Percentiles rank a stretch among this genome's conserved stretches.
Conservation (phyloP, 352 stramenopile genomes). For the Phytopythium ostracodes region DNA sequence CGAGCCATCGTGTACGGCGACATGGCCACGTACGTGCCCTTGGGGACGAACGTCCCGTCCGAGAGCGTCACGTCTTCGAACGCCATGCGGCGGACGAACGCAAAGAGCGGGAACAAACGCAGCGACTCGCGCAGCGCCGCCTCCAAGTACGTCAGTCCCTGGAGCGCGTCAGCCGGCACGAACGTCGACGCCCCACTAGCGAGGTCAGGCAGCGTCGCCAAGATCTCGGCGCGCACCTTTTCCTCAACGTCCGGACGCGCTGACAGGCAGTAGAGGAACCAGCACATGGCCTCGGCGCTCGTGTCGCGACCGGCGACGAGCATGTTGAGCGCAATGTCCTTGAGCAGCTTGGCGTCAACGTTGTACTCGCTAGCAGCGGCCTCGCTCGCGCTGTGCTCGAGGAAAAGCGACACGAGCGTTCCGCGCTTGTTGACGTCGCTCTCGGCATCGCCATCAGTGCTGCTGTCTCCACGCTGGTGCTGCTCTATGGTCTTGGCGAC, state of each 20-base stretch:
- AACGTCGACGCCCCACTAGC: not conserved
- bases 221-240: conserved; percentile 24
- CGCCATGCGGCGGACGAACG: conserved; percentile 22
- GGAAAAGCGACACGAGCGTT: conserved; percentile 9
- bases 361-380: conserved; percentile 1
- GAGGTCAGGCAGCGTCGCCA: conserved; percentile 12
- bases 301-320: conserved; percentile 71
- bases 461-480: conserved; percentile 5
- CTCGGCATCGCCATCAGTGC: not conserved
- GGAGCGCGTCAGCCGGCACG: conserved; percentile 7
- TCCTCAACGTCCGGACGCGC: conserved; percentile 29
- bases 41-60: conserved; percentile 36
- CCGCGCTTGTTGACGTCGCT: not conserved
- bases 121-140: conserved; percentile 30
- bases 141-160: conserved; percentile 14
- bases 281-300: conserved; percentile 51
- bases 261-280: conserved; percentile 43
- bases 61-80: conserved; percentile 25
- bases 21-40: conserved; percentile 26
- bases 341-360: conserved; percentile 5
- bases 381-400: conserved; percentile 10
- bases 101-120: conserved; percentile 34
- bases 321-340: conserved; percentile 63
- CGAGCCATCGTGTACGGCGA: conserved; percentile 31
- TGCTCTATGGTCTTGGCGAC: conserved; percentile 34